Evolutionary conservation across 768 basidiomycete genomes (phyloP).

Genomic region (Leucosporidium yakuticum): DNA sequence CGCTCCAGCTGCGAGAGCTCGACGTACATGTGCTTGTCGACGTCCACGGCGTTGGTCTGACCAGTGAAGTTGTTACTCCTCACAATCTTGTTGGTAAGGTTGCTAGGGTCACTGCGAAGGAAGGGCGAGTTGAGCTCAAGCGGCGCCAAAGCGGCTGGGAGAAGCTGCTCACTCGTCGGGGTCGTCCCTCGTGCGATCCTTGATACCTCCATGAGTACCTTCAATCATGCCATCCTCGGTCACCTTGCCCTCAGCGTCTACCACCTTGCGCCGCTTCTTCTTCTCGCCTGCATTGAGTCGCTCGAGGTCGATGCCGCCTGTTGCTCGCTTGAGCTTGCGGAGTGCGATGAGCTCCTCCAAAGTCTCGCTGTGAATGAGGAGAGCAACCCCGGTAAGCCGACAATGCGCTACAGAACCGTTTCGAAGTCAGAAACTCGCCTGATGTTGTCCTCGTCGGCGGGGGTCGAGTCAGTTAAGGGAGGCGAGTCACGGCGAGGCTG

Average conservation of each 20-base stretch:
- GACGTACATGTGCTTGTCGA: constrained; percentile 93
- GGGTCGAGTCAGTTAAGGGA: no score
- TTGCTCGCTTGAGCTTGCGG: constrained; percentile 61
- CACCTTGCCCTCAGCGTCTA: constrained; percentile 44
- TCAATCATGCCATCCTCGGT: constrained; percentile 39
- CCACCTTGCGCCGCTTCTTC: constrained; percentile 56
- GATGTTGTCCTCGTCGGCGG: no score
- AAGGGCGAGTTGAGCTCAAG: not conserved
- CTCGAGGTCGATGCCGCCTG: constrained; percentile 69
- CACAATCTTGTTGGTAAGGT: constrained; percentile 49
- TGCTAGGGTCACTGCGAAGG: constrained; percentile 47
- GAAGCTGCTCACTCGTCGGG: constrained; percentile 3
- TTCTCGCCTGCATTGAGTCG: constrained; percentile 77
- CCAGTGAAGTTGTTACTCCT: constrained; percentile 83
- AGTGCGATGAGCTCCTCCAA: constrained; percentile 78
- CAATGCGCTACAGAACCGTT: no score
- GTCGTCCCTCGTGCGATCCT: constrained; percentile 16
- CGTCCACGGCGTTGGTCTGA: constrained; percentile 90
- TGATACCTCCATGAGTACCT: constrained; percentile 40
- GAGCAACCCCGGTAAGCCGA: no score
- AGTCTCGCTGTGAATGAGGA: constrained; percentile 34
- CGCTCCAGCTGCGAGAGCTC: not conserved
- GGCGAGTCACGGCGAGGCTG: no score
- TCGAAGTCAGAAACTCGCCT: no score
- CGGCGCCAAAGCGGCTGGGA: not conserved